Conservation (phyloP, 495 filamentous ascomycete genomes). For the Platismatia glauca region DNA sequence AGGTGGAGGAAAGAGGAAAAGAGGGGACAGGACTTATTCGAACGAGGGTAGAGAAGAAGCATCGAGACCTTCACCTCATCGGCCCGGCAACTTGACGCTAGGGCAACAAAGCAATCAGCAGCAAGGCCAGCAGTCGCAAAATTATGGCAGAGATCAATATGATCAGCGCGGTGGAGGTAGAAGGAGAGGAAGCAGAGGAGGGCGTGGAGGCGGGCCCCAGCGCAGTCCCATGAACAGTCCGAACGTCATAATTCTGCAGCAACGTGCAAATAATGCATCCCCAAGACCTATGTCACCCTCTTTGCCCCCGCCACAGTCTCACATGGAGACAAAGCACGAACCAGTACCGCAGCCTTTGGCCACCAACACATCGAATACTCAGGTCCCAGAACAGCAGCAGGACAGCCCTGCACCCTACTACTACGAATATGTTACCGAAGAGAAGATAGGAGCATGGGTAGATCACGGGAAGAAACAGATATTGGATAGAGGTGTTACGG, state of each 20-base stretch:
- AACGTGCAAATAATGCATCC: conserved; percentile 13
- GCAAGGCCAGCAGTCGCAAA: conserved; percentile 29
- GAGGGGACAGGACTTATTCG: conserved; percentile 45
- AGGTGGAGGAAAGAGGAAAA: conserved; percentile 50
- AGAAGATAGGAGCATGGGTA: conserved; percentile 41
- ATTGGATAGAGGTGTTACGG: conserved; percentile 40
- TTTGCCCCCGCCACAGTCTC: conserved; percentile 24
- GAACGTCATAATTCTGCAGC: conserved; percentile 11
- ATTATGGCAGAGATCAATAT: conserved; percentile 34
- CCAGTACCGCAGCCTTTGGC: conserved; percentile 28
- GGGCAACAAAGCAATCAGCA: conserved; percentile 41
- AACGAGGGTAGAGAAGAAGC: conserved; percentile 44
- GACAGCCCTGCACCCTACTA: conserved; percentile 31
- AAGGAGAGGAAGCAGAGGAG: conserved; percentile 39
- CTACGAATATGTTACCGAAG: conserved; percentile 51
- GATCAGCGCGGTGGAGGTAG: conserved; percentile 38
- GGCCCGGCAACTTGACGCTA: conserved; percentile 49
- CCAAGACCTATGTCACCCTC: conserved; percentile 35
- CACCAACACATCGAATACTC: conserved; percentile 19
- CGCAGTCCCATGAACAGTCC: conserved; percentile 26
- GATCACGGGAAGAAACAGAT: conserved; percentile 38
- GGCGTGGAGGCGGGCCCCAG: conserved; percentile 33
- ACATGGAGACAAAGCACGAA: conserved; percentile 25
- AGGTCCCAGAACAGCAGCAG: conserved; percentile 20
- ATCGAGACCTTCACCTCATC: conserved; percentile 54